These are phyloP conservation scores for Thalassiosira exigua DNA, from an alignment of 352 stramenopile genomes.

Conservation along the genomic window DNA sequence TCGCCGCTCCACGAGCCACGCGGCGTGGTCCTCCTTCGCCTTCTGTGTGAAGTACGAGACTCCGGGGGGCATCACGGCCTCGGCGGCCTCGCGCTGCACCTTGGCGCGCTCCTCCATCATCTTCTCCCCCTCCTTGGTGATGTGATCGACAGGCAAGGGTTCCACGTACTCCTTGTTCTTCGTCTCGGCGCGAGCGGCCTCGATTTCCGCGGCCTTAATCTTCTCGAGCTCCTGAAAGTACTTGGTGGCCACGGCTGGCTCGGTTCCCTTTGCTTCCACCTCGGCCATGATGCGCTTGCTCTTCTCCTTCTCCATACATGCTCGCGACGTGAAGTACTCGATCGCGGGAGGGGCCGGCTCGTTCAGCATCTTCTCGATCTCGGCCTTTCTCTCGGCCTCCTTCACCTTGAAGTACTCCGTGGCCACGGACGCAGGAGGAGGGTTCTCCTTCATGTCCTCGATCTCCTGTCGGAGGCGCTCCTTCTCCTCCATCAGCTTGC, in stretches of 20 bases:
- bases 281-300: background rate
- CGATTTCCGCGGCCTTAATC: background rate
- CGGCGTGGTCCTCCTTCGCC: slow-evolving; percentile 3
- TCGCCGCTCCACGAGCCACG: background rate
- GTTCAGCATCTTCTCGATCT: background rate
- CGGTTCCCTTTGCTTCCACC: background rate
- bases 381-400: background rate
- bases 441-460: slow-evolving; percentile 15
- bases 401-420: slow-evolving; percentile 12
- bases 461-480: background rate
- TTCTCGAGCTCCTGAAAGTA: background rate
- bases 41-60: slow-evolving; percentile 17
- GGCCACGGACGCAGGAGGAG: slow-evolving; percentile 4
- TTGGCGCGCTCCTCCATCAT: background rate
- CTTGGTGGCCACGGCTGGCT: background rate
- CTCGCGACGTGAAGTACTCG: slow-evolving; percentile 11
- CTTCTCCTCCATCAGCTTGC: background rate
- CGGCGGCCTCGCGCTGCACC: slow-evolving; percentile 5
- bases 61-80: slow-evolving; percentile 12
- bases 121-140: slow-evolving; percentile 13
- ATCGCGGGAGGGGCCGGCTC: background rate
- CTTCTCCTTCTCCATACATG: slow-evolving; percentile 6
- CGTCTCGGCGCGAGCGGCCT: background rate
- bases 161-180: slow-evolving; percentile 1
- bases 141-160: slow-evolving; percentile 23